Base-by-base conservation (phyloP, 495 filamentous ascomycete genomes). In the Penicillium simplicissimum region DNA sequence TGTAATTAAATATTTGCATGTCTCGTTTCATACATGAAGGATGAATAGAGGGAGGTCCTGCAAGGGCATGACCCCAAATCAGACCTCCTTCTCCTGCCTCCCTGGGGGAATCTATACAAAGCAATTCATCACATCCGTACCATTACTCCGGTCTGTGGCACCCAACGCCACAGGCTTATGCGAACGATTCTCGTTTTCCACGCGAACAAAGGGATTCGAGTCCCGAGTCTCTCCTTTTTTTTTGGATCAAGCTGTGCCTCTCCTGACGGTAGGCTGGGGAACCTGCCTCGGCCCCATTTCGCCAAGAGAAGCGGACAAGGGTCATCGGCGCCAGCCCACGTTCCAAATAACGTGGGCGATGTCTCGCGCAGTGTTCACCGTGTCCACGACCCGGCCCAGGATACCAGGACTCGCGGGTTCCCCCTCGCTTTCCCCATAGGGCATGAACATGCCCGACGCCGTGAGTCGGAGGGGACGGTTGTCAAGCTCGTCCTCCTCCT, bases 301-400 rank as follows among this genome's bases (percentile, higher is more conserved):
- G 35, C 55, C 38, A 13, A 33, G 23, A 23, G 49, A 31, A 52
- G 49, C 25, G 13, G 43, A 23, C 3, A 52, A 21, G 9, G 21
- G 17, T 89, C 68, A 93, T 63, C 85, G 82, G 65, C 90, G 85
- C 95, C 94, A 97, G 37, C 94, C 94, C 57, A 98, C 95, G 71
- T 98, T 98, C 93, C 92, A 96, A 64, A 98, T 91, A 38, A 98
- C 93, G 79, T 96, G 91, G 38, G 90, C 92, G 66, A 98, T 98
- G 67, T 98, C 95, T 64, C 88, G 88, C 45, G 94, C 93, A 8
- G 94, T 98, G 78, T 98, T 97, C 67, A 98, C 91, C 43, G 93
- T 95, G 72, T 98, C 91, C 68, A 95, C 87, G 23, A 97, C 88
- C 63, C 88, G 85, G 59, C 91, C 90, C 63, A 97, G 84, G 37